Evolutionary conservation across 129 eudicot genomes (phyloP).

Genomic region (Lactuca sativa): DNA sequence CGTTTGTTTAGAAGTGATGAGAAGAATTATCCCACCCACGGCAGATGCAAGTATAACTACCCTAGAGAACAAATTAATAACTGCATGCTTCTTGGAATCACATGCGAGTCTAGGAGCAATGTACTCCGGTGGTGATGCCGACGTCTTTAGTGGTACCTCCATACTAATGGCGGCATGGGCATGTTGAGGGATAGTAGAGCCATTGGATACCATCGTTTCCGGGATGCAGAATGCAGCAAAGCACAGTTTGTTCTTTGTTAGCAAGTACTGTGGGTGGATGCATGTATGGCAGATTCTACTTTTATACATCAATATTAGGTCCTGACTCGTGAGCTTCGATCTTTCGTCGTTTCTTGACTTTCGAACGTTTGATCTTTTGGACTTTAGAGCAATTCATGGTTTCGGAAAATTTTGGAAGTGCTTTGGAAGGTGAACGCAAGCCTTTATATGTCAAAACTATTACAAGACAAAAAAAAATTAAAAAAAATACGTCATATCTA

Average conservation of each 20-base stretch:
- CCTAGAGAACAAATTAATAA: slow-evolving; percentile 49
- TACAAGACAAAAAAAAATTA: no score
- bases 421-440: no score
- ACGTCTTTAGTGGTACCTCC: neutral
- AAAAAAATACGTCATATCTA: no score
- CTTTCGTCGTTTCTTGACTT: no score
- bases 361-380: no score
- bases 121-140: slow-evolving; percentile 13
- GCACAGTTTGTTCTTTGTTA: neutral
- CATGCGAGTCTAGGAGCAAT: neutral
- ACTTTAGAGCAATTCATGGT: no score
- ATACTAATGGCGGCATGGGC: neutral
- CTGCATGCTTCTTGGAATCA: slow-evolving; percentile 17
- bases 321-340: no score
- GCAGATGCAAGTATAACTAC: slow-evolving; percentile 46
- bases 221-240: neutral
- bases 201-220: slow-evolving; percentile 24
- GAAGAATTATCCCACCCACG: slow-evolving; percentile 49
- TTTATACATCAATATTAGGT: slow-evolving; percentile 10
- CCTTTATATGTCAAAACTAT: no score
- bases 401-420: no score
- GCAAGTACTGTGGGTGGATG: neutral
- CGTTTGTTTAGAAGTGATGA: slow-evolving; percentile 64
- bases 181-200: slow-evolving; percentile 14
- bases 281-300: neutral